phyloP scores from a whole-genome alignment of 2,329 filamentous ascomycete species.

The Cryphonectria nitschkei region DNA sequence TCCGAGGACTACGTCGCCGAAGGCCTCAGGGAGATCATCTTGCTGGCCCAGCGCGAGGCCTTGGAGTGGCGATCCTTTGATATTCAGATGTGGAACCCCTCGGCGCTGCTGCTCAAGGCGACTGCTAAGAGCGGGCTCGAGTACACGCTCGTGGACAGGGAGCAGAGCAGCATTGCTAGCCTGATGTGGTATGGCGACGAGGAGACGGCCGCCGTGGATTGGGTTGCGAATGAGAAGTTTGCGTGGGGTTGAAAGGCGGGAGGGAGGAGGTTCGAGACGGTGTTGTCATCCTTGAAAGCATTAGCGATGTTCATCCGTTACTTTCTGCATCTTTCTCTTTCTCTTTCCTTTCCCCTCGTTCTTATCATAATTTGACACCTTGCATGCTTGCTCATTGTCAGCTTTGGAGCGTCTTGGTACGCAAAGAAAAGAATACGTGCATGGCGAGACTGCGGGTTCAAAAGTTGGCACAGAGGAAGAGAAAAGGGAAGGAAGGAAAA shows the following conservation, averaged over 20 bases:
- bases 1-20: slow-evolving; percentile 49
- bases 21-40: slow-evolving; percentile 65
- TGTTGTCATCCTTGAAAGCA: neutral
- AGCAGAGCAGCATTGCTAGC: slow-evolving; percentile 70
- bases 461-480: neutral
- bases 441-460: neutral
- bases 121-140: slow-evolving; percentile 53
- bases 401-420: neutral
- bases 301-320: neutral
- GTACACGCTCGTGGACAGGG: slow-evolving; percentile 56
- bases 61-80: slow-evolving; percentile 69
- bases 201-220: slow-evolving; percentile 60
- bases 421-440: neutral
- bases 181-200: slow-evolving; percentile 71
- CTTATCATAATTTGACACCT: neutral
- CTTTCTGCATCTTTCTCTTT: neutral
- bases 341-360: neutral
- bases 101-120: slow-evolving; percentile 52
- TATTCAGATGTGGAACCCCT: slow-evolving; percentile 85
- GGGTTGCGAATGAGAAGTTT: slow-evolving; percentile 78
- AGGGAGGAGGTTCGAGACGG: neutral
- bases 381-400: neutral
- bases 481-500: neutral
- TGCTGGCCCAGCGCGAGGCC: slow-evolving; percentile 71
- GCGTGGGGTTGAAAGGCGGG: slow-evolving; percentile 66